phyloP scores from a whole-genome alignment of 1,284 basidiomycete species.

The Limonomyces culmigenus region DNA sequence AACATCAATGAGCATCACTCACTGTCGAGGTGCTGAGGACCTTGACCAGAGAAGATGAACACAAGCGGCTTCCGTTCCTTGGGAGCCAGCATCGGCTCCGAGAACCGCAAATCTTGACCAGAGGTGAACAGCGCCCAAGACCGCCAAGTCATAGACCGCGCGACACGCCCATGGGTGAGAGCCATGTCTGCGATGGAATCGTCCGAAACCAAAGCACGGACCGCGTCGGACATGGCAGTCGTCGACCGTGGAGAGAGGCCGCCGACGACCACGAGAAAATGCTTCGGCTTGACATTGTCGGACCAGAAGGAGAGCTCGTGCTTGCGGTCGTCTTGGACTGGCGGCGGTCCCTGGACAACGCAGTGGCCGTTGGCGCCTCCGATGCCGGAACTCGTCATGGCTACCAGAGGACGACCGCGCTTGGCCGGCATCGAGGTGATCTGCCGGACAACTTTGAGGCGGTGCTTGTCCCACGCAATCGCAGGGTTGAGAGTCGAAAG shows the following conservation, averaged over 20 bases:
- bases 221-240: conserved; percentile 7
- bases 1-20: conserved; percentile 4
- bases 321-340: too few species aligned
- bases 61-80: conserved; percentile 13
- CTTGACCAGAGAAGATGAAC: conserved; percentile 24
- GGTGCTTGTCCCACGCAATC: conserved; percentile 20
- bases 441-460: conserved; percentile 11
- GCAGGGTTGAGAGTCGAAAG: conserved; percentile 17
- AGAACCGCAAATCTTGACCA: background rate
- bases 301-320: background rate
- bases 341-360: background rate
- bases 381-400: conserved; percentile 25
- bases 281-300: background rate
- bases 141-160: conserved; percentile 19
- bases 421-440: conserved; percentile 6
- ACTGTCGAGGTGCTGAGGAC: conserved; percentile 21
- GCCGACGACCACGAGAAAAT: background rate
- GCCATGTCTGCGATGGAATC: conserved; percentile 6
- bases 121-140: conserved; percentile 6
- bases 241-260: conserved; percentile 10
- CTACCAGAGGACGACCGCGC: conserved; percentile 14
- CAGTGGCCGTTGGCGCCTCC: conserved; percentile 13
- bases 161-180: conserved; percentile 12
- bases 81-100: background rate
- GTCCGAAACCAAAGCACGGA: conserved; percentile 2